phyloP scores from a whole-genome alignment of 192 early-diverging fungal genomes.

The Umbelopsis ramanniana region DNA sequence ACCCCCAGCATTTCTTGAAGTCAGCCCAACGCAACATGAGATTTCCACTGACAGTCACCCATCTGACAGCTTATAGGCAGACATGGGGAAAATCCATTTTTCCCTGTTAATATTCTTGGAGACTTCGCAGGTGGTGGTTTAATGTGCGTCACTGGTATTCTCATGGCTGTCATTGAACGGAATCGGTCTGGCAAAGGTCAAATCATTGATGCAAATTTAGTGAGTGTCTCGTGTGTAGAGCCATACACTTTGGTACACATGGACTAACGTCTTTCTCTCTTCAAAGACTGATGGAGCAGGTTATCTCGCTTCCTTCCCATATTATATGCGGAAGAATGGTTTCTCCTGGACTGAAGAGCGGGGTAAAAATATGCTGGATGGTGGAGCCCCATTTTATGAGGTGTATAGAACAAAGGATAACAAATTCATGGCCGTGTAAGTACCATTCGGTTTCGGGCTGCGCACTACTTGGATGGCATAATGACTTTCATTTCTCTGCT shows the following conservation, averaged over 20 bases:
- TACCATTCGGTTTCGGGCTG: neutral
- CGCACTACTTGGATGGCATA: neutral
- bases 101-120: constrained; percentile 48
- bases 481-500: neutral
- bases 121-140: constrained; percentile 75
- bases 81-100: constrained; percentile 46
- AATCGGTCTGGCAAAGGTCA: constrained; percentile 63
- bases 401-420: constrained; percentile 71
- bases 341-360: constrained; percentile 53
- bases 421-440: constrained; percentile 64
- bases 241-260: neutral
- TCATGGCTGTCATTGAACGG: constrained; percentile 66
- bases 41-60: neutral
- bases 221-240: constrained; percentile 20
- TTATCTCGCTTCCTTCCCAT: constrained; percentile 64
- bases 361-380: constrained; percentile 65
- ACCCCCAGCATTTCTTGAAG: too few relatives aligned
- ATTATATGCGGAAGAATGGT: constrained; percentile 60
- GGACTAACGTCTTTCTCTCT: neutral
- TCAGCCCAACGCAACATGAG: constrained; percentile 3
- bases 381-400: constrained; percentile 71
- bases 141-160: constrained; percentile 65
- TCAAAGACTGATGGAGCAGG: constrained; percentile 48
- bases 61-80: constrained; percentile 50
- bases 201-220: constrained; percentile 65